Conservation (phyloP, 2,329 filamentous ascomycete genomes). For the Lachnellula willkommii region DNA sequence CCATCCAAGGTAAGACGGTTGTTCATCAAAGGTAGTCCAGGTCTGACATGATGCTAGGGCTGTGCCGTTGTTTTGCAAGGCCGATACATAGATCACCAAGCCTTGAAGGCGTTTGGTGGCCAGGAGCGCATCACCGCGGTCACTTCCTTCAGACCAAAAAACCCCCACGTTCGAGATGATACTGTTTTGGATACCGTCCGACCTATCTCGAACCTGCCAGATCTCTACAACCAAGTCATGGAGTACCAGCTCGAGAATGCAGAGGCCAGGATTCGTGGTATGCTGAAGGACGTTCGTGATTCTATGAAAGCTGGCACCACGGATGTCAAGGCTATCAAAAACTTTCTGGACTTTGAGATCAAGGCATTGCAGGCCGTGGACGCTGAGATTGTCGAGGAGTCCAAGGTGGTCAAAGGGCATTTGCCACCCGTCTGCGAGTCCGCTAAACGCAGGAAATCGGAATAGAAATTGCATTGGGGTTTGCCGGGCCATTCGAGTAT, state of each 20-base stretch:
- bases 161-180: constrained; percentile 37
- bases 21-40: not conserved
- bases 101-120: constrained; percentile 36
- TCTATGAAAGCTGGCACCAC: constrained; percentile 32
- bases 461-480: constrained; percentile 5
- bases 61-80: constrained; percentile 42
- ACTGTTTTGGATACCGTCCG: constrained; percentile 34
- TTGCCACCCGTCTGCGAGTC: constrained; percentile 26
- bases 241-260: constrained; percentile 37
- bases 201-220: constrained; percentile 34
- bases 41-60: constrained; percentile 26
- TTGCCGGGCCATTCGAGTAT: not conserved
- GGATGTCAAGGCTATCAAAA: constrained; percentile 33
- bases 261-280: constrained; percentile 32
- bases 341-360: constrained; percentile 35
- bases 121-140: constrained; percentile 44
- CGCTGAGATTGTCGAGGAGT: constrained; percentile 32
- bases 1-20: constrained; percentile 36
- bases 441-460: constrained; percentile 19
- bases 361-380: constrained; percentile 27
- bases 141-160: constrained; percentile 39
- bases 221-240: constrained; percentile 35
- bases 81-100: constrained; percentile 42
- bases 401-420: constrained; percentile 25
- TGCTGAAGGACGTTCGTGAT: constrained; percentile 32